Conservation (phyloP, 2,329 filamentous ascomycete species). For the Pseudogymnoascus sp. region DNA sequence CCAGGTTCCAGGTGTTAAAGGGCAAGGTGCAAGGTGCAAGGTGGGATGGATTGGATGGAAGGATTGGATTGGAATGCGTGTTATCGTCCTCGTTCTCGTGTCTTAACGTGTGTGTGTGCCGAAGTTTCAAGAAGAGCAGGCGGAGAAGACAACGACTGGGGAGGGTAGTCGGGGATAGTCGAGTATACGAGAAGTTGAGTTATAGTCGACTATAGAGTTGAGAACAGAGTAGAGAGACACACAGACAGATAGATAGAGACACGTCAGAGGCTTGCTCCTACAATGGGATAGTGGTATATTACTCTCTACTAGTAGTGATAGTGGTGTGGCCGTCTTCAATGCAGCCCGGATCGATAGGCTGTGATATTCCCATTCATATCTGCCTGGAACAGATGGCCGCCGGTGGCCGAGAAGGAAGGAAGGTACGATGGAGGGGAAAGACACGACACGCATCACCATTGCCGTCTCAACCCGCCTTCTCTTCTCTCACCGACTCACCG, state of each 20-base stretch:
- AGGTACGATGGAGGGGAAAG: background rate
- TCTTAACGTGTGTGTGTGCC: background rate
- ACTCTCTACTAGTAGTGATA: background rate
- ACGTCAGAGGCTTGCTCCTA: background rate
- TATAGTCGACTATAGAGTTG: too few species aligned
- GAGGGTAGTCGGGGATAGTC: background rate
- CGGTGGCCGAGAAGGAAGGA: background rate
- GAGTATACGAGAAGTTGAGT: too few species aligned
- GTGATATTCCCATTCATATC: background rate
- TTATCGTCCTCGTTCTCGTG: too few species aligned
- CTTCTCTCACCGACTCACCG: background rate
- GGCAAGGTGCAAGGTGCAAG: background rate
- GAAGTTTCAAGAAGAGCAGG: background rate
- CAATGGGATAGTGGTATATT: background rate
- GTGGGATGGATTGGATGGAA: too few species aligned
- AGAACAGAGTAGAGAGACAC: background rate
- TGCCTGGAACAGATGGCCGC: background rate
- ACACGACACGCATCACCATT: background rate
- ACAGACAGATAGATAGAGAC: background rate
- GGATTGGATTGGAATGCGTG: too few species aligned
- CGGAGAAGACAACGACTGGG: background rate
- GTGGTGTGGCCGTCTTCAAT: background rate
- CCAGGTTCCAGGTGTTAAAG: too few species aligned
- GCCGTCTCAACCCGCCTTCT: background rate
- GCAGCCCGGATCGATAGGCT: background rate